Conservation (phyloP, 495 filamentous ascomycete genomes). For the Aspergillus egyptiacus region DNA sequence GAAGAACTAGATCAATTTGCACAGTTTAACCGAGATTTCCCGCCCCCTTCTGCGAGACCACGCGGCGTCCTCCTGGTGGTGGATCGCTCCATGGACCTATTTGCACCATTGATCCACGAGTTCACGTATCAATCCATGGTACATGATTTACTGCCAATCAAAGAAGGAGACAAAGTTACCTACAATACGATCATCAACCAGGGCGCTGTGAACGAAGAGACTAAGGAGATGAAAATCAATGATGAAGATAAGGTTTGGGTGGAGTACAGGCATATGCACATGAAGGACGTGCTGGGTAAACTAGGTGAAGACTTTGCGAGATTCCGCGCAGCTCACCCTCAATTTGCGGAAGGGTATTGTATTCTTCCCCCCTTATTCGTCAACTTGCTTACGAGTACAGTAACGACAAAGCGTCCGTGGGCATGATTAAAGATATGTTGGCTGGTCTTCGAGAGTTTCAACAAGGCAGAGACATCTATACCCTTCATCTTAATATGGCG, state of each 20-base stretch:
- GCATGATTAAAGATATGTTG: constrained; percentile 95
- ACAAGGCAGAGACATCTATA: constrained; percentile 90
- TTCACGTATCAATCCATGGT: constrained; percentile 99
- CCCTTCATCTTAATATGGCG: constrained; percentile 94
- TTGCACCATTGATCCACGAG: constrained; percentile 83
- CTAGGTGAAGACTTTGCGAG: constrained; percentile 86
- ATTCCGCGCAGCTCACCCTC: constrained; percentile 88
- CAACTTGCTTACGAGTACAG: constrained; percentile 23
- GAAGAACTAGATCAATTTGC: constrained; percentile 82
- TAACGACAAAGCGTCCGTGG: constrained; percentile 63
- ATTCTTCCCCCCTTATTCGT: not conserved
- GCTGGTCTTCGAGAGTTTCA: constrained; percentile 91
- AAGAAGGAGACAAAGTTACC: constrained; percentile 79
- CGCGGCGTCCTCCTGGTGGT: constrained; percentile 79
- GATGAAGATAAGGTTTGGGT: constrained; percentile 94
- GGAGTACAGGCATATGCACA: constrained; percentile 86
- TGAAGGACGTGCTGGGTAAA: constrained; percentile 96
- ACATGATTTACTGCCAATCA: constrained; percentile 81
- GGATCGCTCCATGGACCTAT: constrained; percentile 87
- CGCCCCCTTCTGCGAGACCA: constrained; percentile 71
- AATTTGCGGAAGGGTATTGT: constrained; percentile 69
- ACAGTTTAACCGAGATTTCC: constrained; percentile 74
- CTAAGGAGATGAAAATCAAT: constrained; percentile 83
- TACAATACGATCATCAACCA: constrained; percentile 76
- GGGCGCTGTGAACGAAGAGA: constrained; percentile 56